These are phyloP conservation scores for Pleurotus tuoliensis DNA, from an alignment of 768 basidiomycete species.

Conservation along the genomic window DNA sequence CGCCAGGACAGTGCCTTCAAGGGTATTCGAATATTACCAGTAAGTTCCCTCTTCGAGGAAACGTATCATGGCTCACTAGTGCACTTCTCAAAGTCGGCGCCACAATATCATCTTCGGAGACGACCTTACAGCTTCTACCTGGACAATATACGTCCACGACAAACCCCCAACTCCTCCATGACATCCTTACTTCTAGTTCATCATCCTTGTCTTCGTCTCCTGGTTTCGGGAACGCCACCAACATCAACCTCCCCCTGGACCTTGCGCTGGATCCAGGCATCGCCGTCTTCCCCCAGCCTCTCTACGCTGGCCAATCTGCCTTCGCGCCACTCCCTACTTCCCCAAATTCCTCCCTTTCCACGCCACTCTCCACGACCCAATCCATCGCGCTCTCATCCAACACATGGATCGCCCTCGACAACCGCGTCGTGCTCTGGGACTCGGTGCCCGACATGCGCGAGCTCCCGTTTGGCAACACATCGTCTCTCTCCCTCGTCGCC, in stretches of 20 bases:
- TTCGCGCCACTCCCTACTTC: constrained; percentile 44
- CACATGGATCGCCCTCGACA: constrained; percentile 51
- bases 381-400: constrained; percentile 55
- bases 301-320: constrained; percentile 51
- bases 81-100: constrained; percentile 49
- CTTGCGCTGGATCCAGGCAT: constrained; percentile 55
- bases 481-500: constrained; percentile 38
- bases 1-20: constrained; percentile 70
- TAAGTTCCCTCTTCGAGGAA: constrained; percentile 14
- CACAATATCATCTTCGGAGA: constrained; percentile 47
- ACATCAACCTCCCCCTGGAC: constrained; percentile 46
- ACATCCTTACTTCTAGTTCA: constrained; percentile 50
- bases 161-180: constrained; percentile 54
- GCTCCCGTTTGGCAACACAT: constrained; percentile 31
- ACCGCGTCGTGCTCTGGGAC: constrained; percentile 58
- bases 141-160: constrained; percentile 61
- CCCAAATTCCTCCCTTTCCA: constrained; percentile 33
- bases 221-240: constrained; percentile 50
- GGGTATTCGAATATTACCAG: constrained; percentile 60
- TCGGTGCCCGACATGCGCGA: constrained; percentile 57
- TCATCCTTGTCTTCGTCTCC: constrained; percentile 44
- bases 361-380: constrained; percentile 35
- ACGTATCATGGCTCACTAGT: too few species aligned
- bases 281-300: constrained; percentile 42
- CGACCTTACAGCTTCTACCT: constrained; percentile 51